phyloP scores from a whole-genome alignment of 305 asterid species.

The Fraxinus paxiana region DNA sequence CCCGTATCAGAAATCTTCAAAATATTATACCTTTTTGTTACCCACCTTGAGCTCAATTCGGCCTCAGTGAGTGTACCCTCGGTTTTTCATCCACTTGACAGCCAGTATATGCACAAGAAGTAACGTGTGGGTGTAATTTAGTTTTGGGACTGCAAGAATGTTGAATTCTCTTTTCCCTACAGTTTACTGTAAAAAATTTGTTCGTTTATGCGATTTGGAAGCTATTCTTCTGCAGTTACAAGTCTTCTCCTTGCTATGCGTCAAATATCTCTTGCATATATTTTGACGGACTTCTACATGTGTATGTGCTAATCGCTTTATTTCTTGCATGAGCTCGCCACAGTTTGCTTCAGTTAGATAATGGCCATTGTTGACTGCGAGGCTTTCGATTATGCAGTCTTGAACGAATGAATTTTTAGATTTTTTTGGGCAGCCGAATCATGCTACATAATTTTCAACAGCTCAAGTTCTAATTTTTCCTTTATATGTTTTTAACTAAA shows the following conservation, averaged over 20 bases:
- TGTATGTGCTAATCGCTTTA: not conserved
- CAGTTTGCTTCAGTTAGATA: not conserved
- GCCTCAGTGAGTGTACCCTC: not conserved
- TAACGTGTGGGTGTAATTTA: not conserved
- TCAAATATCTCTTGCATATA: not conserved
- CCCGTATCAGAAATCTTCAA: not conserved
- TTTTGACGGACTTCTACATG: not conserved
- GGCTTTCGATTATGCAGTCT: not conserved
- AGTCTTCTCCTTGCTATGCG: not conserved
- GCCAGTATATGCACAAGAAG: not conserved
- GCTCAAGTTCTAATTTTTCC: not conserved
- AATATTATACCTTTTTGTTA: not conserved
- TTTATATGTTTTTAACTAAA: not conserved
- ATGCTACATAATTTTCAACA: not conserved
- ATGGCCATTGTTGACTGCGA: not conserved
- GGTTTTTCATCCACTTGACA: not conserved
- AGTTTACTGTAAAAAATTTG: not conserved
- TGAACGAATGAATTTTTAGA: not conserved
- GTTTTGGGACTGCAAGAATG: not conserved
- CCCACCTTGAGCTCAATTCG: not conserved
- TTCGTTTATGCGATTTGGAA: not conserved
- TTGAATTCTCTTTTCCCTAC: not conserved
- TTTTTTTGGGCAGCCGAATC: not conserved
- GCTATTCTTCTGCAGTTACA: not conserved
- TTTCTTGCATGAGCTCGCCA: not conserved